phyloP scores from a whole-genome alignment of 768 basidiomycete species.

The Mycena pura region DNA sequence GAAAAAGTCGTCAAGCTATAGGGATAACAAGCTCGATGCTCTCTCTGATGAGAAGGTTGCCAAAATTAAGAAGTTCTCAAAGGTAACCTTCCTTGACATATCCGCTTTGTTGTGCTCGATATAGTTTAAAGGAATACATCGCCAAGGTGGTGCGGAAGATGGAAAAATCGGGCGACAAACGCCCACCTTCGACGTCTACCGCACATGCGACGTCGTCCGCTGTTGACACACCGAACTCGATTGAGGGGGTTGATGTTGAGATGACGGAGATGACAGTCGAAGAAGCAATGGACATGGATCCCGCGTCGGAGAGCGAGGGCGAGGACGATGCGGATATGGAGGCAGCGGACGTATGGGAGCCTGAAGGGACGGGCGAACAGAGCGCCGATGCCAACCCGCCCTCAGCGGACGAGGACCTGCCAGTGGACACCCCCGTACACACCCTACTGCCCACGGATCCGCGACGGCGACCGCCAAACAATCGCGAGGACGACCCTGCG shows the following conservation, averaged over 20 bases:
- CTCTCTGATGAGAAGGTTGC: constrained; percentile 85
- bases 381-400: not conserved
- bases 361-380: constrained; percentile 12
- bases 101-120: not conserved
- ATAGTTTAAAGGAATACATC: constrained; percentile 73
- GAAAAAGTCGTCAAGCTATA: constrained; percentile 86
- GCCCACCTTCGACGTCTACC: constrained; percentile 35
- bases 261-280: constrained; percentile 47
- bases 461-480: constrained; percentile 25
- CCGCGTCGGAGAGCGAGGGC: constrained; percentile 41
- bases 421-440: not conserved
- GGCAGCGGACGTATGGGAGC: no score
- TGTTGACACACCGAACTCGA: constrained; percentile 49
- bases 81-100: constrained; percentile 12
- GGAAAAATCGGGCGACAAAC: constrained; percentile 54
- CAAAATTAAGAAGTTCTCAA: constrained; percentile 88
- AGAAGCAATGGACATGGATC: constrained; percentile 53
- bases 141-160: constrained; percentile 76
- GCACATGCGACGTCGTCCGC: constrained; percentile 45
- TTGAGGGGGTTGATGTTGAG: constrained; percentile 41
- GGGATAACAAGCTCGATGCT: constrained; percentile 71
- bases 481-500: not conserved
- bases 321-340: constrained; percentile 29
- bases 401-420: not conserved
- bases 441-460: constrained; percentile 11